Base-by-base conservation (phyloP, 306 rosid genomes). In the Urtica urens region DNA sequence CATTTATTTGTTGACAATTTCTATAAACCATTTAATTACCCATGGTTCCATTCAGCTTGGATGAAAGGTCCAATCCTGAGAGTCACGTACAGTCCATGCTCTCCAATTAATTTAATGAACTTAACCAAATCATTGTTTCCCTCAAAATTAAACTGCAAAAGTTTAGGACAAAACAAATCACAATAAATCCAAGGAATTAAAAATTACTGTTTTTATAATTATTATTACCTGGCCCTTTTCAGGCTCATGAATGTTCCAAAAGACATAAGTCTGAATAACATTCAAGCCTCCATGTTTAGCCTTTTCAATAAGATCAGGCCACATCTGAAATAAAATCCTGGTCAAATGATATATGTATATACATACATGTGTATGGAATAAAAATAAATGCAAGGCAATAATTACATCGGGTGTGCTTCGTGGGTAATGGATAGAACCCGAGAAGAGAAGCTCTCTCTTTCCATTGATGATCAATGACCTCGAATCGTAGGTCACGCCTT, bases 41-140 rank as follows among this genome's bases (percentile, higher is more conserved):
- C 99, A 17, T 90, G 95, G 50, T 85, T 90, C 95, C 95, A 90
- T 62, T 90, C 99, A 4, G 95, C 99, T 63, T 90, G 95, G 65
- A 90, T 77, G 68, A 90, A 90, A 34, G 99, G 99, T 0, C 99
- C 95, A 59, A 90, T 49, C 62, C 99, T 69, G 1, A 90, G 78
- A 21, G 76, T 77, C 11, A 54, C 82, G 23, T 47, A 90, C 93
- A 90, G 70, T 17, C 80, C 80, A 38, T 55, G 38, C 30, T 69
- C 50, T 19, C 53, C 80, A 21, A 77, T 7, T 9, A 75, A 46
- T 64, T 15, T 77, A 35, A 90, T 54, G 58, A 77, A 90, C 73
- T 81, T 85, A 13, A 90, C 82, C 29, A 90, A 3, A 52, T 90
- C 97, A 5, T 61, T 38, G 23, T 77, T 75, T 17, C 94, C 97